Base-by-base conservation (phyloP, 148 eudicot species). In the Vaccinium corymbosum region DNA sequence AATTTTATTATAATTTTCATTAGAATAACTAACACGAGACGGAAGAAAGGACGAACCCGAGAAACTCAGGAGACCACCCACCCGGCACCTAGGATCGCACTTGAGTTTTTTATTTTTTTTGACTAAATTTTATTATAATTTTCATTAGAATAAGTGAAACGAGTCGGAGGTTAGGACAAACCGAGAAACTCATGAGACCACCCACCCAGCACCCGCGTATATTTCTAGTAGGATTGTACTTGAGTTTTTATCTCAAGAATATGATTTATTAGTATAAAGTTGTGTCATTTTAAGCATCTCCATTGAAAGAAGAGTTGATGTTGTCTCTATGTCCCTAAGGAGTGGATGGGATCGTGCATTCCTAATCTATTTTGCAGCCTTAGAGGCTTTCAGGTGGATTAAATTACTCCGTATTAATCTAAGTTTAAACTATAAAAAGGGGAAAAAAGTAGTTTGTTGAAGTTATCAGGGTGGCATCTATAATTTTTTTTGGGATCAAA, bases 401-500 rank as follows among this genome's bases (percentile, higher is more conserved):
- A 71, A 66, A 50, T 79, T 79, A 42, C 46, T 42, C 46, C 46
- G 46, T 42, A 42, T 82, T 49, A 86, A 81, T 76, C 46, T 70
- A 51, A 11, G 7, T 78, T 78, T 20, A 8, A 4, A 42, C 46
- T 78, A 49, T 12, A 15, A 51, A 51, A 53, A 52, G 35, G 20
- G 59, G 48, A 81, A 85, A 87, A 78, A 61, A 81, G 85, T 42
- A 42, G 46, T 42, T 42, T 42, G 55, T 50, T 53, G 2, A 62
- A 78, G 62, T 84, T 57, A 80, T 85, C 84, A 16, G 15, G 56
- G 22, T 87, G 90, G 88, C 87, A 86, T 84, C 85, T 87, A 90
- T 42, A 85, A 73, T 86, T 87, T 53, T 76, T 78, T 78, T 78
- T 82, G 77, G 10, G 32, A 89, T 85, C 78, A 16, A 95, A 95